Evolutionary conservation across 2,329 filamentous ascomycete species (phyloP).

Genomic region (Leptosphaerulina australis): DNA sequence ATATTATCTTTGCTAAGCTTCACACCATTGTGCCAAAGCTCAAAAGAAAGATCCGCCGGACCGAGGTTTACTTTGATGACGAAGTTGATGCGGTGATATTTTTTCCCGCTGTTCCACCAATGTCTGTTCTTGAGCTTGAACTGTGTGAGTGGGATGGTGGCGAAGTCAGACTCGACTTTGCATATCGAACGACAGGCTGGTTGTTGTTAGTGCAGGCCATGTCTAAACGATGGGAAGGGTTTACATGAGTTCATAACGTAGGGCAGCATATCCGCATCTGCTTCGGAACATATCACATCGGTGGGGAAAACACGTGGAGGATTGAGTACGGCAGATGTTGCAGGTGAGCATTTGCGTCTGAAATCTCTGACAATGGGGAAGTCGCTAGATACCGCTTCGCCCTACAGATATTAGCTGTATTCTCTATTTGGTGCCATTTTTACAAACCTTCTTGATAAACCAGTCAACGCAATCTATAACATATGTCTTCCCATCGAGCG

Average conservation of each 20-base stretch:
- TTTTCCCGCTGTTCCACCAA: conserved; percentile 30
- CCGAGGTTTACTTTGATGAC: conserved; percentile 48
- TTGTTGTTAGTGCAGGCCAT: not conserved
- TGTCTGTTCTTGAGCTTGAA: conserved; percentile 29
- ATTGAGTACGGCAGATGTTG: conserved; percentile 19
- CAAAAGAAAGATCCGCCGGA: conserved; percentile 48
- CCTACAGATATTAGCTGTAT: conserved; percentile 5
- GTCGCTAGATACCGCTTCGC: conserved; percentile 26
- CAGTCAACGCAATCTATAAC: conserved; percentile 47
- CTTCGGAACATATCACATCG: conserved; percentile 24
- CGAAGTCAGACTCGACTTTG: conserved; percentile 32
- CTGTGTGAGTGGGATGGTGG: conserved; percentile 2
- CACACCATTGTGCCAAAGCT: conserved; percentile 48
- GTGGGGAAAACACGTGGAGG: conserved; percentile 31
- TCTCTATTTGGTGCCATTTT: too few species aligned
- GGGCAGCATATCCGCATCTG: conserved; percentile 15
- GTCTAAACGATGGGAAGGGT: not conserved
- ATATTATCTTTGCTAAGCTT: conserved; percentile 44
- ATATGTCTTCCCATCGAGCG: conserved; percentile 45
- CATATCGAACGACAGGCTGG: conserved; percentile 44
- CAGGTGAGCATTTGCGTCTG: conserved; percentile 31
- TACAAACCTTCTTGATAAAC: conserved; percentile 41
- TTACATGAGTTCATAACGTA: conserved; percentile 8
- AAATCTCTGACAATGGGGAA: conserved; percentile 27
- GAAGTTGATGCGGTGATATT: conserved; percentile 42